Base-by-base conservation (phyloP, 1,284 basidiomycete genomes). In the Trichosporon asahii region DNA sequence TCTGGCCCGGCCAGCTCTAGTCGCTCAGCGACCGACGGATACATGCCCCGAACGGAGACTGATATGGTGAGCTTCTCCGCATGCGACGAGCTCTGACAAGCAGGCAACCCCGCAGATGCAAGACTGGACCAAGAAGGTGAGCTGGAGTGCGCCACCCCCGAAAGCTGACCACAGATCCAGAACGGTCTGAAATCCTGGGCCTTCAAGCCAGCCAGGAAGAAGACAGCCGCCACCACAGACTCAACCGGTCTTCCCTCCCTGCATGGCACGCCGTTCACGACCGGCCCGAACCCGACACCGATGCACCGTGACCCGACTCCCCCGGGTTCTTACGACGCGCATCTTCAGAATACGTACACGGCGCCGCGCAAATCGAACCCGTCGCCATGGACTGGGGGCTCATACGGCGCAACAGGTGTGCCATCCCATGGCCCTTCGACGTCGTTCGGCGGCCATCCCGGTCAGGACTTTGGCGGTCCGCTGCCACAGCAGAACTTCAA, bases 241-340 rank as follows among this genome's bases (percentile, higher is more conserved):
- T 61, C 57, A 11, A 31, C 57, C 29, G 6, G 15, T 7, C 27
- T 61, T 6, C 57, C 57, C 1, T 61, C 57, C 15, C 29, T 61
- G 27, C 57, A 61, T n/a, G 57, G 27, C 6, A 61, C 57, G 14
- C 57, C 57, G 29, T 61, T 61, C 29, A 61, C 57, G 57, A 31
- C 57, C 29, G 57, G 57, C 5, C 57, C 57, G 18, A 33, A 61
- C 23, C 57, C 57, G 29, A n/a, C 29, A 8, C 57, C 57, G 18
- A 61, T 61, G 57, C 29, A 33, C 15, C 57, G 57, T 14, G 57
- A 61, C 15, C 57, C 57, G 1, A 61, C 27, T 1, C 57, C 57
- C 6, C 21, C 27, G 5, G 8, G 29, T 8, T 8, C 29, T 15
- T 23, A 21, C 49, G 49, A 53, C 18, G 21, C 23, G 23, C 21